Evolutionary conservation across 2,329 filamentous ascomycete genomes (phyloP).

Genomic region (Juglanconis oblonga): DNA sequence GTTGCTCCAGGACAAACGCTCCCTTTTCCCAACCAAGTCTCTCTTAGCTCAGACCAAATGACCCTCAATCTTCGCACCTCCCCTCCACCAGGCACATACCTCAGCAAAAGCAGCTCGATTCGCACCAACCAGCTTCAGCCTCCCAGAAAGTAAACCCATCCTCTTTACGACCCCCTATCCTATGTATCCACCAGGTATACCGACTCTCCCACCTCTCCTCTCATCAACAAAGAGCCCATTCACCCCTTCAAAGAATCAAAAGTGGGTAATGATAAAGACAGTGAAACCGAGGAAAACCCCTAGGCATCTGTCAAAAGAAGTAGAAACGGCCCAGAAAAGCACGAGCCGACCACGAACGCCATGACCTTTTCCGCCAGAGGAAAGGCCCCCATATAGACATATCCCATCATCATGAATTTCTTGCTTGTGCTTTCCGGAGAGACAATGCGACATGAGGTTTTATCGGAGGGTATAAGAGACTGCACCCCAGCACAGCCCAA

Average conservation of each 20-base stretch:
- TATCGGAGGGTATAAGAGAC: neutral
- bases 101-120: neutral
- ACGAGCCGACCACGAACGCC: slow-evolving; percentile 11
- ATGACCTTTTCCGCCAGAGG: slow-evolving; percentile 13
- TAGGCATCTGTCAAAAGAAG: slow-evolving; percentile 12
- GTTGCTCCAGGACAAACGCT: neutral
- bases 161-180: neutral
- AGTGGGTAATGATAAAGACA: neutral
- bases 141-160: neutral
- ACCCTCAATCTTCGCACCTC: neutral
- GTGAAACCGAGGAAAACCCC: neutral
- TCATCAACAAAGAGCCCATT: neutral
- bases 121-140: neutral
- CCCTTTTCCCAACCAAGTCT: neutral
- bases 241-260: neutral
- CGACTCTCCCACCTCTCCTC: neutral
- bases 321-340: slow-evolving; percentile 5
- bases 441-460: slow-evolving; percentile 8
- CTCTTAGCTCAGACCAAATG: neutral
- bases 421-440: slow-evolving; percentile 11
- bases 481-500: neutral
- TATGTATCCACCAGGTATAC: neutral
- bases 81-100: neutral
- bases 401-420: slow-evolving; percentile 19
- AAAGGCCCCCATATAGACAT: slow-evolving; percentile 19